Evolutionary conservation across 1,139 yeast genomes (phyloP).

Genomic region (Schwanniomyces etchellsii): DNA sequence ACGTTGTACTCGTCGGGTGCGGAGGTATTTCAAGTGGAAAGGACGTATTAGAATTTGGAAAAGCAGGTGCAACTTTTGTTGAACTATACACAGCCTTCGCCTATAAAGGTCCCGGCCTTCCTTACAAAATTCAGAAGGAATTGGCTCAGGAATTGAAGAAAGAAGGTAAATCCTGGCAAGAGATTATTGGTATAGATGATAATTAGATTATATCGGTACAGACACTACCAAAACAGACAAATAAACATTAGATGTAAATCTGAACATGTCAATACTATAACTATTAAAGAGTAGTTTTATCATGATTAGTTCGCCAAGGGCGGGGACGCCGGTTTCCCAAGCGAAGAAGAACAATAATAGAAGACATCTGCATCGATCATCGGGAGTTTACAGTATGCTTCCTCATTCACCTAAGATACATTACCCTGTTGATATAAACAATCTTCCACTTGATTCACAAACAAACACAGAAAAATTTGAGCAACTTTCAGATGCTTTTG

Average conservation of each 20-base stretch:
- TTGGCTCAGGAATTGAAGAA: conserved; percentile 57
- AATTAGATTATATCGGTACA: conserved; percentile 9
- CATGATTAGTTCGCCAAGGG: conserved; percentile 14
- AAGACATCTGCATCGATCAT: conserved; percentile 33
- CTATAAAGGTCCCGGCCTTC: conserved; percentile 87
- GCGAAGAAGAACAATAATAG: conserved; percentile 10
- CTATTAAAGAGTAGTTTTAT: background rate
- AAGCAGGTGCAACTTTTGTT: conserved; percentile 87
- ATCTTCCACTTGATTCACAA: conserved; percentile 32
- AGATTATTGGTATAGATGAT: conserved; percentile 60
- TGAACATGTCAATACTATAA: background rate
- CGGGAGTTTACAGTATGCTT: conserved; percentile 32
- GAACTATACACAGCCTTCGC: conserved; percentile 89
- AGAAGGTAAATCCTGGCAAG: conserved; percentile 81
- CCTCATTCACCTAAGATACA: conserved; percentile 40
- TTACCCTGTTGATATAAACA: conserved; percentile 36
- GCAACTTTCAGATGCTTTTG: conserved; percentile 48
- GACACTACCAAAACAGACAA: conserved; percentile 1
- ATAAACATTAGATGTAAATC: background rate
- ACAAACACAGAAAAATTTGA: conserved; percentile 27
- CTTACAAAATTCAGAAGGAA: conserved; percentile 73
- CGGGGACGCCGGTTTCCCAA: conserved; percentile 14
- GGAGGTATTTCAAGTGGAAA: conserved; percentile 86
- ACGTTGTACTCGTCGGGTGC: conserved; percentile 79
- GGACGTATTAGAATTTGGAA: conserved; percentile 87